These are phyloP conservation scores for Rugonectria rugulosa DNA, from an alignment of 2,329 filamentous ascomycete species.

Conservation along the genomic window DNA sequence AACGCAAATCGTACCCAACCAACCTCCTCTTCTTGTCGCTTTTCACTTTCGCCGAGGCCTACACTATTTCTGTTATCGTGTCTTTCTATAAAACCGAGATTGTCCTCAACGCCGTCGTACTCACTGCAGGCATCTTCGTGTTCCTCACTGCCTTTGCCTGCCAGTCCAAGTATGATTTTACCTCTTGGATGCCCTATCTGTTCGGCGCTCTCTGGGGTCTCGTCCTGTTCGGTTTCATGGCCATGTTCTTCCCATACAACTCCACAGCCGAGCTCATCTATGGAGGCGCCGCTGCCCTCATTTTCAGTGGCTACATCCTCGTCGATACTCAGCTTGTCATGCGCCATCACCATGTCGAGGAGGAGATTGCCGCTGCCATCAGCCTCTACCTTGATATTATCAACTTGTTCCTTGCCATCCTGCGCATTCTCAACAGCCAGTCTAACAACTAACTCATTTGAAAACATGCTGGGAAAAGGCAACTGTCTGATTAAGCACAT, in stretches of 20 bases:
- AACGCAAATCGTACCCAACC: constrained; percentile 92
- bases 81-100: constrained; percentile 86
- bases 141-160: constrained; percentile 88
- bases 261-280: constrained; percentile 87
- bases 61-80: constrained; percentile 90
- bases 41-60: constrained; percentile 93
- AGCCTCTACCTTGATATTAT: constrained; percentile 95
- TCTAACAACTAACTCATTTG: constrained; percentile 77
- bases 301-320: constrained; percentile 95
- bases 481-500: background rate
- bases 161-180: constrained; percentile 99
- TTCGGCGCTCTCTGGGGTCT: constrained; percentile 91
- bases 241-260: constrained; percentile 84
- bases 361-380: constrained; percentile 95
- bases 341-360: constrained; percentile 95
- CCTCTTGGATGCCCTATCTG: constrained; percentile 94
- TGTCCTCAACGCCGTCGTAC: constrained; percentile 87
- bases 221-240: constrained; percentile 92
- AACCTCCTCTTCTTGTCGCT: constrained; percentile 91
- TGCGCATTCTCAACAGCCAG: constrained; percentile 96
- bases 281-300: constrained; percentile 79
- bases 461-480: background rate
- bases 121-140: constrained; percentile 85
- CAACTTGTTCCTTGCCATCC: constrained; percentile 95
- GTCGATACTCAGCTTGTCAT: constrained; percentile 97